Conservation (phyloP, 345 rosid genomes). For the Euphorbia lathyris region DNA sequence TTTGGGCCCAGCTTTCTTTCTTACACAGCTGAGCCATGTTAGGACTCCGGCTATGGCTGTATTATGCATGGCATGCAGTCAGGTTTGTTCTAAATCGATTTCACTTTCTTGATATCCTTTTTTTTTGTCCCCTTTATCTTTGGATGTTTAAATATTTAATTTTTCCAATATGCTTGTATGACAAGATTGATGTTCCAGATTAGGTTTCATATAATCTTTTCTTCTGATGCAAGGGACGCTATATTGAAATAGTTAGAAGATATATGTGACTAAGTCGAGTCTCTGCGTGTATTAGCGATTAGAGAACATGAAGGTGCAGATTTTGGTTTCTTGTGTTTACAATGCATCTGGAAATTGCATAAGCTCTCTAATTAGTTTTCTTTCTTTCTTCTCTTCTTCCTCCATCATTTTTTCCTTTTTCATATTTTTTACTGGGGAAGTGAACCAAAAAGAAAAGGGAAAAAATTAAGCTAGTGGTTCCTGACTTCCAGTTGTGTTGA, state of each 20-base stretch:
- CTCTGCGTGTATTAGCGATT: neutral
- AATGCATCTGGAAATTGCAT: neutral
- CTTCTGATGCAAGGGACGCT: neutral
- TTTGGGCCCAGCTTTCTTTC: conserved; percentile 93
- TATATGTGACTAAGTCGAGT: neutral
- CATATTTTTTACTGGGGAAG: neutral
- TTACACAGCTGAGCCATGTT: conserved; percentile 76
- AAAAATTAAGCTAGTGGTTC: too few species aligned
- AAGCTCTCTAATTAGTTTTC: neutral
- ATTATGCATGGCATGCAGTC: conserved; percentile 98
- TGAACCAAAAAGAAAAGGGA: neutral
- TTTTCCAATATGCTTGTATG: neutral
- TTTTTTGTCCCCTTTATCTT: neutral
- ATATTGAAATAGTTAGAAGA: neutral
- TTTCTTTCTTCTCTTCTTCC: neutral
- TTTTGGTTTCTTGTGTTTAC: neutral
- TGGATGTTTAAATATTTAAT: neutral
- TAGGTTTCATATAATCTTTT: neutral
- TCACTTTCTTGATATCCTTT: conserved; percentile 14
- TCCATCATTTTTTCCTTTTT: neutral
- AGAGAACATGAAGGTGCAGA: neutral
- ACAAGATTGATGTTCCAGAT: neutral
- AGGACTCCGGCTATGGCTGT: conserved; percentile 94
- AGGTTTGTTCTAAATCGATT: conserved; percentile 47
- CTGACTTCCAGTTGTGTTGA: neutral